Evolutionary conservation across 768 basidiomycete species (phyloP).

Genomic region (Mycena belliarum): DNA sequence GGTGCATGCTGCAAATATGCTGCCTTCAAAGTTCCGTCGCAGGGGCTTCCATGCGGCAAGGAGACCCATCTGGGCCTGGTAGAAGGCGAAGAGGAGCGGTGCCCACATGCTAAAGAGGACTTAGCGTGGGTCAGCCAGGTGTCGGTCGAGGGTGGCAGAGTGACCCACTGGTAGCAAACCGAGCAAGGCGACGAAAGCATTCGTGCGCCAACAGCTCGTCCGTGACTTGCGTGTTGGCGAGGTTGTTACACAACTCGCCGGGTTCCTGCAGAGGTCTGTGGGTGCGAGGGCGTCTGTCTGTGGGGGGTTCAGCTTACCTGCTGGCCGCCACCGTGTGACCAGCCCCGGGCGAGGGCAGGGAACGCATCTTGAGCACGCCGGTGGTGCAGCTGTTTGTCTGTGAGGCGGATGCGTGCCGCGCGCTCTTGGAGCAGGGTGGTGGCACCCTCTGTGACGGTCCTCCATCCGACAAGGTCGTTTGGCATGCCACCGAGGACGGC

Average conservation of each 20-base stretch:
- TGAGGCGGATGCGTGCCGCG: background rate
- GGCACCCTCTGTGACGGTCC: background rate
- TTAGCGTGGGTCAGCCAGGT: background rate
- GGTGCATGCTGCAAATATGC: background rate
- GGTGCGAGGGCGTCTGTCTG: background rate
- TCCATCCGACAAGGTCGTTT: background rate
- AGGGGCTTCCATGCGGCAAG: background rate
- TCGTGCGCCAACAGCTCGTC: background rate
- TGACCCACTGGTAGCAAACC: background rate
- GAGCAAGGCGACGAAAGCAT: background rate
- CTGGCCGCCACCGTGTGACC: background rate
- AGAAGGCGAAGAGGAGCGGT: background rate
- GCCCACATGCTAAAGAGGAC: background rate
- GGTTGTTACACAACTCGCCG: background rate
- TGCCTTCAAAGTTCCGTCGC: background rate
- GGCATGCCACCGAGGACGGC: constrained; percentile 9
- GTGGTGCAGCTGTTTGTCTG: background rate
- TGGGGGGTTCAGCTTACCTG: background rate
- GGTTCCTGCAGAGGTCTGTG: background rate
- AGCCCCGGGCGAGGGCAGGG: background rate
- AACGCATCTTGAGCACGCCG: background rate
- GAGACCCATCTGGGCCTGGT: background rate
- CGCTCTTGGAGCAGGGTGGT: background rate
- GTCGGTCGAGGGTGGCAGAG: background rate
- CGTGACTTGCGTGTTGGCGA: background rate